phyloP scores from a whole-genome alignment of 768 basidiomycete species.

The Mycena rebaudengoi region DNA sequence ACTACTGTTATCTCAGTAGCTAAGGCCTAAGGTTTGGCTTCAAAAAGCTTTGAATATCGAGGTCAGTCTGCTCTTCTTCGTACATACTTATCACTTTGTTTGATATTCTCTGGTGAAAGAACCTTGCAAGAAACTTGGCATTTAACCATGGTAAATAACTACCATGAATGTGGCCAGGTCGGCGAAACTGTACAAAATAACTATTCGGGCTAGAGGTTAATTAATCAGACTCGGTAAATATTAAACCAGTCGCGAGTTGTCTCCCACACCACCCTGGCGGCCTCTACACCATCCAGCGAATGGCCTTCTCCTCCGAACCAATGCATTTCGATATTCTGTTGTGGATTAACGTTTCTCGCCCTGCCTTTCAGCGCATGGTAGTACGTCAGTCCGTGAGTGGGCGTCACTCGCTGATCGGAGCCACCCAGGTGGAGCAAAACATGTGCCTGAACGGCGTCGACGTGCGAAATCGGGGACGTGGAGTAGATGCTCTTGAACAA shows the following conservation, averaged over 20 bases:
- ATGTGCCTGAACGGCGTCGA: conserved; percentile 57
- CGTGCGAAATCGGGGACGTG: conserved; percentile 65
- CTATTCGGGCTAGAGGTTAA: too few species aligned
- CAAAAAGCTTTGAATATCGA: too few species aligned
- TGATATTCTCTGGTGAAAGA: too few species aligned
- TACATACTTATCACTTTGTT: too few species aligned
- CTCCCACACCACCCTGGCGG: conserved; percentile 1
- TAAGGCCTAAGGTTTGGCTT: too few species aligned
- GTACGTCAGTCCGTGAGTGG: conserved; percentile 66
- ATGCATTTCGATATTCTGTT: not conserved
- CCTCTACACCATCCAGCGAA: not conserved
- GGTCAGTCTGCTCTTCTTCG: too few species aligned
- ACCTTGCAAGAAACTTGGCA: too few species aligned
- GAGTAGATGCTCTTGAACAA: conserved; percentile 52
- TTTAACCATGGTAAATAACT: too few species aligned
- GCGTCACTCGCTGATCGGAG: conserved; percentile 67
- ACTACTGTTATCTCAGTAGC: too few species aligned
- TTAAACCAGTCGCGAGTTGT: conserved; percentile 57
- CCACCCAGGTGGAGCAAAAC: conserved; percentile 69
- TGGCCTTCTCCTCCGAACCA: not conserved
- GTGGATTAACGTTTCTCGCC: not conserved
- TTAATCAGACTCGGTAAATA: conserved; percentile 8
- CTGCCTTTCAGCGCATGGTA: conserved; percentile 71
- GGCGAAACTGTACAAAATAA: too few species aligned
- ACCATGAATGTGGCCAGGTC: too few species aligned